These are phyloP conservation scores for Rhodotorula kratochvilovae DNA, from an alignment of 768 basidiomycete genomes.

Conservation along the genomic window DNA sequence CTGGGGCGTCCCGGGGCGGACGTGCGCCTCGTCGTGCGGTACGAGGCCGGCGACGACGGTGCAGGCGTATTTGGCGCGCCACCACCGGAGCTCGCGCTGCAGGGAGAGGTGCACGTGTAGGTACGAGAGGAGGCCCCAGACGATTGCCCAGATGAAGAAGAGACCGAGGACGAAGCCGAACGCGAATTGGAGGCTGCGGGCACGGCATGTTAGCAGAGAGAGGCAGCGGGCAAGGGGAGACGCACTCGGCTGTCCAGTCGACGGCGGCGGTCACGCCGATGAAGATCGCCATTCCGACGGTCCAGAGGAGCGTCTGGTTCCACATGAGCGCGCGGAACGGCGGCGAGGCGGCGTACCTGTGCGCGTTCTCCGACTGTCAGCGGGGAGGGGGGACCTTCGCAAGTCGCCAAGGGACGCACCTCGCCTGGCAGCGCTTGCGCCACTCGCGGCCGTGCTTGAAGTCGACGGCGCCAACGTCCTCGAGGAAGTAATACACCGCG, in stretches of 20 bases:
- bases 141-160: conserved; percentile 39
- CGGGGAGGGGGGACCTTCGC: not conserved
- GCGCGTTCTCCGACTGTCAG: not conserved
- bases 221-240: not conserved
- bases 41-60: not conserved
- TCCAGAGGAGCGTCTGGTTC: conserved; percentile 41
- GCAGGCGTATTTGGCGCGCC: conserved; percentile 8
- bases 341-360: conserved; percentile 43
- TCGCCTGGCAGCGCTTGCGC: conserved; percentile 33
- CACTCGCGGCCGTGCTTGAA: conserved; percentile 40
- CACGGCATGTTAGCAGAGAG: not conserved
- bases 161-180: conserved; percentile 38
- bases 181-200: conserved; percentile 20
- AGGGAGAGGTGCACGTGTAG: conserved; percentile 6
- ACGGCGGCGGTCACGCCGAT: conserved; percentile 38
- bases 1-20: not conserved
- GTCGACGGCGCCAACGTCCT: conserved; percentile 45
- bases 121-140: conserved; percentile 15
- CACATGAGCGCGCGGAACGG: conserved; percentile 40
- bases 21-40: not conserved
- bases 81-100: conserved; percentile 12
- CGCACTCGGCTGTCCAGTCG: conserved; percentile 35
- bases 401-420: conserved; percentile 23
- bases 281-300: conserved; percentile 29
- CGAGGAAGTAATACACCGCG: conserved; percentile 40